Percentiles rank a stretch among this genome's conserved stretches.
phyloP scores from a whole-genome alignment of 805 yeast species.

The Dipodascopsis uninucleata region DNA sequence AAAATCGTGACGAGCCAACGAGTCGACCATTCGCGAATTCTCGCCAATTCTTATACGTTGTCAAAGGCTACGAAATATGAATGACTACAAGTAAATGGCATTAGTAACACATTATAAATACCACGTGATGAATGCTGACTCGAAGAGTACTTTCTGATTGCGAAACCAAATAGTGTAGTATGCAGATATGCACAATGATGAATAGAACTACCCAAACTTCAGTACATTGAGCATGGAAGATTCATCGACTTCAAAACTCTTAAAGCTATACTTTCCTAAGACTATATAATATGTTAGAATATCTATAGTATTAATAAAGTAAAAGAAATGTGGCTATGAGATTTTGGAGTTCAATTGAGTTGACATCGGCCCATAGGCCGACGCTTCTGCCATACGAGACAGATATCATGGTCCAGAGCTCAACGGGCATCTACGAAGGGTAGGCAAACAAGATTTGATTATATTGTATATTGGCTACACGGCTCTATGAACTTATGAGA shows the following conservation, averaged over 20 bases:
- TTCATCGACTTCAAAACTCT: neutral
- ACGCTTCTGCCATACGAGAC: constrained; percentile 42
- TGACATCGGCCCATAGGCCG: constrained; percentile 37
- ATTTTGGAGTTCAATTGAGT: constrained; percentile 34
- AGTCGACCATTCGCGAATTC: neutral
- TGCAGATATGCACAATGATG: neutral
- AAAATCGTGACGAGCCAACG: neutral
- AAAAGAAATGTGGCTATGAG: constrained; percentile 8
- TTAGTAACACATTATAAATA: too few species aligned
- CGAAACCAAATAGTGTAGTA: too few species aligned
- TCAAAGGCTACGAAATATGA: neutral
- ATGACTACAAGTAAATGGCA: neutral
- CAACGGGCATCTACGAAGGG: constrained; percentile 75
- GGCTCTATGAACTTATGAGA: too few species aligned
- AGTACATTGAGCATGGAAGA: neutral
- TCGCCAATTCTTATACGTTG: neutral
- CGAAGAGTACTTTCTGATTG: too few species aligned
- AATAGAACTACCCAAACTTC: neutral
- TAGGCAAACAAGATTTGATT: too few species aligned
- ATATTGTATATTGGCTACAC: too few species aligned
- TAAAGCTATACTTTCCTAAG: neutral
- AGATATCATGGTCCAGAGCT: constrained; percentile 50
- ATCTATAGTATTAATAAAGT: neutral
- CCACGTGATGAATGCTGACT: too few species aligned
- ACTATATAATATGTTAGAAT: neutral